Evolutionary conservation across 257 asterid species (phyloP), one percentile per base, ranked within the genome.

Genomic region (Datura wrightii): DNA sequence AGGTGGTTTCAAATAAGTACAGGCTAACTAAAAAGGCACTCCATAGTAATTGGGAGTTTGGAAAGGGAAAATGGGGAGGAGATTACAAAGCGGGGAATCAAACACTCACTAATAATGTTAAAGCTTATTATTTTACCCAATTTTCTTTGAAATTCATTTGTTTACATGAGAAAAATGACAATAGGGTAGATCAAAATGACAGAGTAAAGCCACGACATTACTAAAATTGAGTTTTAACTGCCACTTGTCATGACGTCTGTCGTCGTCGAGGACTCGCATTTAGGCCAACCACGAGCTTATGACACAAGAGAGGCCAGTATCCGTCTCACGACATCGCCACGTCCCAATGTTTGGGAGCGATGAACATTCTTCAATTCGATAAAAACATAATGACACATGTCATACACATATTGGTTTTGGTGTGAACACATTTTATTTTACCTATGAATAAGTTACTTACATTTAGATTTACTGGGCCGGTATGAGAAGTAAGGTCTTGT

Each of bases 401-500:
- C 71, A 31, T 31, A 5, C 18, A 31, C 0, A 10, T 65, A 13
- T 13, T 36, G 19, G 3, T 65, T 24, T 36, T 65, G 46, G 10
- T 16, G 48, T 3, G 24, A 67, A 37, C 5, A 67, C 10, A 9
- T 4, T 11, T 50, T 50, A 50, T 14, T n/a, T 65, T 34, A 2
- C 5, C 19, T 34, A 52, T 8, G 42, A 44, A 54, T 3, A 18
- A 52, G 15, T 44, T 10, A 90, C 98, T 79, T 86, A 96, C 99
- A 0, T 97, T 94, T 5, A 96, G 88, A 36, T 91, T 76, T 44
- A 89, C 88, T 2, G 99, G 97, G 81, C 98, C 99, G 7, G 97
- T 93, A 70, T 96, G 99, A 54, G 99, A 96, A 6, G 98, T 93
- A 62, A 96, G 97, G 85, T 96, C 98, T 84, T 96, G 99, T 89